Percentiles rank a stretch among this genome's conserved stretches.
phyloP scores from a whole-genome alignment of 768 basidiomycete genomes.

The Cystobasidium tubakii region DNA sequence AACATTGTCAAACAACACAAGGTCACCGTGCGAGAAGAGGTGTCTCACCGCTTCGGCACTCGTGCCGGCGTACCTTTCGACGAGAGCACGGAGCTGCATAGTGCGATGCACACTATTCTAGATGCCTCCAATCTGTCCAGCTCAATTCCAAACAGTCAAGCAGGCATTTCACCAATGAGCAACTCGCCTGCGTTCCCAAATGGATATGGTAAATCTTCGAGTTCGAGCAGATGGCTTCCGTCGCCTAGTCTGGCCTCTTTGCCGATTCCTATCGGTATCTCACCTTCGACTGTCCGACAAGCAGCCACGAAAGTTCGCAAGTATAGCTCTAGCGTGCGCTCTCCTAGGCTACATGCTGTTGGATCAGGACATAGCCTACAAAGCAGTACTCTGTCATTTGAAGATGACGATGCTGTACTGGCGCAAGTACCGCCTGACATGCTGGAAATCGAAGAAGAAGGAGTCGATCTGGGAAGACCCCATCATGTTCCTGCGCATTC shows the following conservation, averaged over 20 bases:
- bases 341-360: constrained; percentile 15
- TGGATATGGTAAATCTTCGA: constrained; percentile 35
- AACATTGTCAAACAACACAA: not conserved
- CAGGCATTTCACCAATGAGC: not conserved
- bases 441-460: constrained; percentile 19
- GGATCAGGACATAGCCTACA: not conserved
- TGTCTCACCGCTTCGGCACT: constrained; percentile 13
- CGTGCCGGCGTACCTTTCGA: not conserved
- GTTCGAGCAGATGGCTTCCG: constrained; percentile 32
- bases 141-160: not conserved
- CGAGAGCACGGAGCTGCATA: constrained; percentile 37
- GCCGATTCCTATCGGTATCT: not conserved
- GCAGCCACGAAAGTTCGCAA: not conserved
- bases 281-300: constrained; percentile 1
- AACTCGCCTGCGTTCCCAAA: constrained; percentile 41
- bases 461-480: not conserved
- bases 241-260: constrained; percentile 12
- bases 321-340: not conserved
- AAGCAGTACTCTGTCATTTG: constrained; percentile 38
- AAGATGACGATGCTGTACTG: constrained; percentile 44
- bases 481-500: not conserved
- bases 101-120: constrained; percentile 44
- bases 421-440: constrained; percentile 27
- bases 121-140: constrained; percentile 26
- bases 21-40: constrained; percentile 19